Conservation (phyloP, 1,284 basidiomycete species). For the Marasmius fiardii region DNA sequence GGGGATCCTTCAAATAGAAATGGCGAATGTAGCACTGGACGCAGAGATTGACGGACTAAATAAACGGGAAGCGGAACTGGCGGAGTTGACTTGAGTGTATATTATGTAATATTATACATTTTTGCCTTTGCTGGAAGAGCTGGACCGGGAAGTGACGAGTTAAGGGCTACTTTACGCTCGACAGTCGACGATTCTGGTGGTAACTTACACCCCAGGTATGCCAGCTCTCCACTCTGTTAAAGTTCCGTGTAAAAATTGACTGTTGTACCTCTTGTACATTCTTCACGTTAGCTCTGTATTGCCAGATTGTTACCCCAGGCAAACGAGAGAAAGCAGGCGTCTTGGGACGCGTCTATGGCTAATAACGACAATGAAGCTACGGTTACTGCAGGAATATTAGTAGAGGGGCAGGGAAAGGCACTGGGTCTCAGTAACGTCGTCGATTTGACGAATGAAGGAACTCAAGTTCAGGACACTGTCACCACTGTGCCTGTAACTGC, state of each 20-base stretch:
- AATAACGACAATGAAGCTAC: slow-evolving; percentile 47
- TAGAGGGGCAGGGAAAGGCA: slow-evolving; percentile 36
- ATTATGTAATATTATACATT: background rate
- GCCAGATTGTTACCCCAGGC: background rate
- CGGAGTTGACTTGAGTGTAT: slow-evolving; percentile 28
- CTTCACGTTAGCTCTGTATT: background rate
- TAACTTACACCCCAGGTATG: slow-evolving; percentile 1
- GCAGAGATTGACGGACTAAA: slow-evolving; percentile 63
- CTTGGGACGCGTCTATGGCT: slow-evolving; percentile 77
- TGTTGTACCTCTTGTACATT: background rate
- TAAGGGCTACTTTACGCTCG: background rate
- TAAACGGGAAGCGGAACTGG: slow-evolving; percentile 56
- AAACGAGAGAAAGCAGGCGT: slow-evolving; percentile 40
- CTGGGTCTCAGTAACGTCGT: slow-evolving; percentile 21
- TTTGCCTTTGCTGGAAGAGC: background rate
- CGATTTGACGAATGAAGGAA: slow-evolving; percentile 2
- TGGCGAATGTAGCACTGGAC: slow-evolving; percentile 86
- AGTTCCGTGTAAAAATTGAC: background rate
- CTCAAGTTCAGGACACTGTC: background rate
- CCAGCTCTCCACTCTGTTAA: background rate
- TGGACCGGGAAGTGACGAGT: background rate
- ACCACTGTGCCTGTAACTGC: background rate
- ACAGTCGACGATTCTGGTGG: slow-evolving; percentile 4
- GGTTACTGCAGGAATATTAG: slow-evolving; percentile 40
- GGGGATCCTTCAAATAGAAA: slow-evolving; percentile 84